A percentile compares a stretch with the other conserved stretches of the same genome.
Conservation (phyloP, 2,329 filamentous ascomycete species). For the Pseudogymnoascus destructans region DNA sequence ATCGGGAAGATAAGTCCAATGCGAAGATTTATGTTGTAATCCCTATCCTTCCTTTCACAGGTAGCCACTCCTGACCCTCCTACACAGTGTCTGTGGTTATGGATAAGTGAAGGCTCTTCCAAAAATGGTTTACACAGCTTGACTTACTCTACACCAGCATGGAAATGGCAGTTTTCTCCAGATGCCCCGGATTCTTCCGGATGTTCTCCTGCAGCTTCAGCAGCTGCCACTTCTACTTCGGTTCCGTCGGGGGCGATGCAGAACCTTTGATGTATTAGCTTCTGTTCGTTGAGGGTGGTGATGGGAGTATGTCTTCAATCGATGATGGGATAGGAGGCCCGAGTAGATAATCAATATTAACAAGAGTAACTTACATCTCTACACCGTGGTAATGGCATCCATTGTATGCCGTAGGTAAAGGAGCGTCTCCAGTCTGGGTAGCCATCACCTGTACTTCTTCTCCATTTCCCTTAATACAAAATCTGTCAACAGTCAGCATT, state of each 20-base stretch:
- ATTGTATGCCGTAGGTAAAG: conserved; percentile 47
- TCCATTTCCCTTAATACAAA: conserved; percentile 31
- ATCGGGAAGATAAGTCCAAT: conserved; percentile 63
- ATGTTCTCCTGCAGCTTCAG: conserved; percentile 16
- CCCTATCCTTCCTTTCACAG: conserved; percentile 41
- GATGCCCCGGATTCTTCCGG: conserved; percentile 17
- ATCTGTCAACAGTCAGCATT: conserved; percentile 23
- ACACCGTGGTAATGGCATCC: conserved; percentile 49
- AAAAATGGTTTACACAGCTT: not conserved
- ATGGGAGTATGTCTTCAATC: not conserved
- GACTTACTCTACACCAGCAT: conserved; percentile 60
- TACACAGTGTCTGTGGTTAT: conserved; percentile 20
- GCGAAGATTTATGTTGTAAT: conserved; percentile 56
- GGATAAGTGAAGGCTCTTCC: not conserved
- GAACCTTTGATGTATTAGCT: conserved; percentile 33
- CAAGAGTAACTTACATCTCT: conserved; percentile 36
- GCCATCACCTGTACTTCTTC: conserved; percentile 33
- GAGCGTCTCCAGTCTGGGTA: conserved; percentile 40
- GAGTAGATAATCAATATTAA: not conserved
- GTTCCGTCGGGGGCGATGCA: conserved; percentile 46
- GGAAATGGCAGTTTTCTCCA: conserved; percentile 53
- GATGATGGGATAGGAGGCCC: not conserved
- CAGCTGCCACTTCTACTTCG: conserved; percentile 42
- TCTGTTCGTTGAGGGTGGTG: not conserved
- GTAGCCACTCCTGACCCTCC: conserved; percentile 16